Evolutionary conservation across 352 stramenopile genomes (phyloP).

Genomic region (Globisporangium okanoganense): DNA sequence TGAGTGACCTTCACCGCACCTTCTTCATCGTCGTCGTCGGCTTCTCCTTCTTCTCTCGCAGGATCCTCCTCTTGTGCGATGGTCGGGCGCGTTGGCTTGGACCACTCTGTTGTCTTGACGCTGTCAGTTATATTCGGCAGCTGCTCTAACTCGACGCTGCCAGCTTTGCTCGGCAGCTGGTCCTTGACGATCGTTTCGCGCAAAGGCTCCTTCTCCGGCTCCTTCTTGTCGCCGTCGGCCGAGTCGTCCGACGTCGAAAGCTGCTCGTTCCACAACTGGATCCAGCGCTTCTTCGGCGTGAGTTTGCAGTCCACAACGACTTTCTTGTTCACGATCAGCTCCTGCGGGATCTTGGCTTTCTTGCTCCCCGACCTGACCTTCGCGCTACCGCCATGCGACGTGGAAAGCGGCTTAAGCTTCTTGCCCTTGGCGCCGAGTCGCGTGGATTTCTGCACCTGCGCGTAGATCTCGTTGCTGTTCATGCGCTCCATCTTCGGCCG

Average conservation of each 20-base stretch:
- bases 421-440: conserved; percentile 27
- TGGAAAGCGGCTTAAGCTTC: conserved; percentile 34
- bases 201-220: conserved; percentile 15
- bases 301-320: conserved; percentile 28
- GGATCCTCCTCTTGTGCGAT: conserved; percentile 7
- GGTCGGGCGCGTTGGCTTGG: conserved; percentile 3
- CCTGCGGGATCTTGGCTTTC: conserved; percentile 7
- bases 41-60: conserved; percentile 7
- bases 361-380: conserved; percentile 17
- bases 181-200: not conserved
- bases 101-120: not conserved
- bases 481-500: conserved; percentile 6
- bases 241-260: conserved; percentile 18
- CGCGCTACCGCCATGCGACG: conserved; percentile 3
- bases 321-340: conserved; percentile 6
- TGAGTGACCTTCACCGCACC: conserved; percentile 3
- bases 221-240: not conserved
- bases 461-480: conserved; percentile 20
- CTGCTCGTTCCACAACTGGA: conserved; percentile 65
- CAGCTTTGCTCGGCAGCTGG: not conserved
- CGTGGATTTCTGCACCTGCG: conserved; percentile 23
- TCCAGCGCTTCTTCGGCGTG: conserved; percentile 79
- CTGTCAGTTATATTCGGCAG: not conserved
- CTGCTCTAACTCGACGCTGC: not conserved
- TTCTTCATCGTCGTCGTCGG: conserved; percentile 7